These are phyloP conservation scores for Ogataea trehalophila DNA, from an alignment of 805 yeast genomes.

Conservation along the genomic window DNA sequence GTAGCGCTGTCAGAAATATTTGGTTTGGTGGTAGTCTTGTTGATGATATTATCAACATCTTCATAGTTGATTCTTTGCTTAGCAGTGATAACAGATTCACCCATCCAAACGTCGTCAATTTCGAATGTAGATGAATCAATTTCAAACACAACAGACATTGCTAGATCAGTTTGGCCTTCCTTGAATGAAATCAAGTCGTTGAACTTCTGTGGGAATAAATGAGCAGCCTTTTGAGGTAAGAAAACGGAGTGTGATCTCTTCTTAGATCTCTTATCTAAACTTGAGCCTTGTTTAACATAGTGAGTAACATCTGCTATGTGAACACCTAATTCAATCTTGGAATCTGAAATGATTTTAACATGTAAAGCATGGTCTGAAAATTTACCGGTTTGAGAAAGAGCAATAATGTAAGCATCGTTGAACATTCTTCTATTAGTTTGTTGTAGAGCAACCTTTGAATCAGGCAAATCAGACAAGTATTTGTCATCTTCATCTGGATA, in stretches of 20 bases:
- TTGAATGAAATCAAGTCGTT: constrained; percentile 57
- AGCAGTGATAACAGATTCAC: constrained; percentile 67
- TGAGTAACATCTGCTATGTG: constrained; percentile 80
- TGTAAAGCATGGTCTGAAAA: constrained; percentile 78
- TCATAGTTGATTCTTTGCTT: constrained; percentile 49
- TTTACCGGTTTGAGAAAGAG: constrained; percentile 53
- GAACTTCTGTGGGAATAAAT: constrained; percentile 64
- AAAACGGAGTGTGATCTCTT: constrained; percentile 87
- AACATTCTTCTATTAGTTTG: constrained; percentile 46
- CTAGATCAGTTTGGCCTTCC: constrained; percentile 54
- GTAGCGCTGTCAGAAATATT: constrained; percentile 47
- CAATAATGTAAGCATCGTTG: constrained; percentile 55
- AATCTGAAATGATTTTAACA: constrained; percentile 56
- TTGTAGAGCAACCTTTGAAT: constrained; percentile 29
- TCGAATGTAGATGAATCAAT: constrained; percentile 70
- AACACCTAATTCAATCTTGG: constrained; percentile 74
- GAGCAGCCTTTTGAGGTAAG: constrained; percentile 69
- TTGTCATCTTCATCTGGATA: constrained; percentile 45
- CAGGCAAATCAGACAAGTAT: constrained; percentile 36
- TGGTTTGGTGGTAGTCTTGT: constrained; percentile 16
- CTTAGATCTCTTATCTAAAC: constrained; percentile 82
- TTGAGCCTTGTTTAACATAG: constrained; percentile 65
- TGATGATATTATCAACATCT: constrained; percentile 49
- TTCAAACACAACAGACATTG: constrained; percentile 75
- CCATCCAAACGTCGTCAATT: constrained; percentile 69